Conservation (phyloP, 1,139 yeast genomes). For the Pichiaceae sp. region DNA sequence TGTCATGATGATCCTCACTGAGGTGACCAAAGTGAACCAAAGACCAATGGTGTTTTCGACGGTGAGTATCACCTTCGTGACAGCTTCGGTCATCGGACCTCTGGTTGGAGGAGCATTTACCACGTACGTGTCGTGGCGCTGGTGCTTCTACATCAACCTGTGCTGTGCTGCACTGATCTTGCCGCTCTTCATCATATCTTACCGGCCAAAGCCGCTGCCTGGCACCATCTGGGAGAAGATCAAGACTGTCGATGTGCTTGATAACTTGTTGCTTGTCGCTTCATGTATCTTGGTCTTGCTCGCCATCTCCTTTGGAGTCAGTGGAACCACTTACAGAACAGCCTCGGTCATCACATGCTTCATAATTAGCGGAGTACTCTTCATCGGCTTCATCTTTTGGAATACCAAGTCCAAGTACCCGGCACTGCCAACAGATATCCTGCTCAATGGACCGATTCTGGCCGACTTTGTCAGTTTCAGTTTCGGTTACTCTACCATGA, state of each 20-base stretch:
- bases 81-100: conserved; percentile 50
- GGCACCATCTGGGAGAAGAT: conserved; percentile 29
- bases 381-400: conserved; percentile 35
- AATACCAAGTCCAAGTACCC: conserved; percentile 42
- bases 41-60: conserved; percentile 9
- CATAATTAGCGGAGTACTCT: conserved; percentile 40
- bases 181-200: conserved; percentile 34
- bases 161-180: conserved; percentile 59
- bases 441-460: conserved; percentile 11
- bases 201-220: conserved; percentile 32
- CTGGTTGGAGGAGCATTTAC: conserved; percentile 57
- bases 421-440: conserved; percentile 35
- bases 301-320: conserved; percentile 42
- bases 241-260: conserved; percentile 37
- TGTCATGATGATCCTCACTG: conserved; percentile 50
- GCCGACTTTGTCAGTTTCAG: background rate
- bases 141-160: conserved; percentile 69
- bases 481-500: background rate
- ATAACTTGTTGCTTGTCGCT: conserved; percentile 32
- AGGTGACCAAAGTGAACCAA: conserved; percentile 37
- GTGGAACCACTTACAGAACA: conserved; percentile 40
- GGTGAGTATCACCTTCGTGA: conserved; percentile 30
- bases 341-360: conserved; percentile 48
- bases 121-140: conserved; percentile 57
- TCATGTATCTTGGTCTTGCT: conserved; percentile 38